A percentile compares a stretch with the other conserved stretches of the same genome.
Conservation (phyloP, 2,329 filamentous ascomycete genomes). For the Bipolaris zeicola region DNA sequence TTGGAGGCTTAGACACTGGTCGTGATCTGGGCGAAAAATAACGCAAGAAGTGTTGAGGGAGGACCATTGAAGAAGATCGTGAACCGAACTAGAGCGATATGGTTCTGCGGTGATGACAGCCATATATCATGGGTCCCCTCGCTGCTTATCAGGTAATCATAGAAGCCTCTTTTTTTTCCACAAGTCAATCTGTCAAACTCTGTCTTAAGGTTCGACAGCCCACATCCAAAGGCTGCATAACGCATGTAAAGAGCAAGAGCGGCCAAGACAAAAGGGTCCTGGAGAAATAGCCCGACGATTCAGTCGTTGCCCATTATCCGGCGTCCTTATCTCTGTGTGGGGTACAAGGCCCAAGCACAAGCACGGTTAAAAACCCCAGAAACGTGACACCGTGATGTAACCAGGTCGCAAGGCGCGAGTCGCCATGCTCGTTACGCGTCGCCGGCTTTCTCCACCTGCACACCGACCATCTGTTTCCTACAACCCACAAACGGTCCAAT, state of each 20-base stretch:
- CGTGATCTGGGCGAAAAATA: neutral
- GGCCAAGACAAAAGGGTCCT: neutral
- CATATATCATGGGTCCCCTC: neutral
- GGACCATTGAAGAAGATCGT: neutral
- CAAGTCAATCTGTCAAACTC: neutral
- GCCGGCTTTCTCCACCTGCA: conserved; percentile 13
- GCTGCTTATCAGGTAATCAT: neutral
- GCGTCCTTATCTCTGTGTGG: neutral
- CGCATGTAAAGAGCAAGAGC: neutral
- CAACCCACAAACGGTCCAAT: conserved; percentile 30
- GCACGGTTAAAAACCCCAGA: neutral
- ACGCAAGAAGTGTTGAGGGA: neutral
- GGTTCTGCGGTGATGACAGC: neutral
- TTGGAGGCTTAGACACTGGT: neutral
- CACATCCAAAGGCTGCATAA: neutral
- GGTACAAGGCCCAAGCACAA: neutral
- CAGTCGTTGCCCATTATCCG: neutral
- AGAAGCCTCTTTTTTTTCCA: neutral
- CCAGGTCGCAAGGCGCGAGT: conserved; percentile 12
- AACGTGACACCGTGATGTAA: conserved; percentile 35
- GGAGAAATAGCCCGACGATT: neutral
- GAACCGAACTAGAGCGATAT: neutral
- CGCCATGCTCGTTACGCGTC: conserved; percentile 22
- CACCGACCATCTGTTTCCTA: conserved; percentile 12
- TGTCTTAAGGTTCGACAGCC: neutral